Base-by-base conservation (phyloP, 495 filamentous ascomycete genomes). In the Cercophora sp. region DNA sequence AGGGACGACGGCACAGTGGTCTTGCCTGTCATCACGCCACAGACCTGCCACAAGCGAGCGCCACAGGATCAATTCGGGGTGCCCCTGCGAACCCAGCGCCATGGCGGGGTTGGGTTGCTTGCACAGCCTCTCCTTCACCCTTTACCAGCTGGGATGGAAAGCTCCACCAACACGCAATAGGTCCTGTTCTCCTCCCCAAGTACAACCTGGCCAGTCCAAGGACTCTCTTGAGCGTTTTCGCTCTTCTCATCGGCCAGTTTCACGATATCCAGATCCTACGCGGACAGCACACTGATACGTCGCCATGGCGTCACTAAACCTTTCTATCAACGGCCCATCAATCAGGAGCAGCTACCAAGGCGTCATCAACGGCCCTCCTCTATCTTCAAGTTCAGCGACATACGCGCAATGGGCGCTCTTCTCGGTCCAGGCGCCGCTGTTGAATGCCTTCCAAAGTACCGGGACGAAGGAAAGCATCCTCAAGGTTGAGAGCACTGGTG, bases 321-420 rank as follows among this genome's bases (percentile, higher is more conserved):
- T 89, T 52, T 96, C 91, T 48, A 79, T 79, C 69, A 90, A 97
- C 70, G 90, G 94, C 18, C 84, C 90, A 29, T 92, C 90, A 27
- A 96, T 96, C 68, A 87, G 84, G 48, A 87, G 85, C 68, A 95
- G 90, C 71, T 99, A 99, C 70, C 84, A 92, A 63, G 82, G 84
- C 31, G 84, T 99, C 47, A 78, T 96, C 65, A 86, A 94, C 61
- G 79, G 84, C 54, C 70, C 83, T 41, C 73, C 78, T 39, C 76
- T 86, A 11, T 80, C 86, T 27, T 84, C 84, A 4, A 68, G 72
- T 48, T 80, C 79, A 8, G 62, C 74, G 23, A 77, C 79, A 29
- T 76, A 79, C 27, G 83, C 81, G 42, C 77, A 74, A 56, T 99
- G 93, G 93, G 94, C 88, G 18, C 72, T 97, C 24, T 96, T 90